Conservation (phyloP, 2,329 filamentous ascomycete species). For the Aspergillus amoenus region DNA sequence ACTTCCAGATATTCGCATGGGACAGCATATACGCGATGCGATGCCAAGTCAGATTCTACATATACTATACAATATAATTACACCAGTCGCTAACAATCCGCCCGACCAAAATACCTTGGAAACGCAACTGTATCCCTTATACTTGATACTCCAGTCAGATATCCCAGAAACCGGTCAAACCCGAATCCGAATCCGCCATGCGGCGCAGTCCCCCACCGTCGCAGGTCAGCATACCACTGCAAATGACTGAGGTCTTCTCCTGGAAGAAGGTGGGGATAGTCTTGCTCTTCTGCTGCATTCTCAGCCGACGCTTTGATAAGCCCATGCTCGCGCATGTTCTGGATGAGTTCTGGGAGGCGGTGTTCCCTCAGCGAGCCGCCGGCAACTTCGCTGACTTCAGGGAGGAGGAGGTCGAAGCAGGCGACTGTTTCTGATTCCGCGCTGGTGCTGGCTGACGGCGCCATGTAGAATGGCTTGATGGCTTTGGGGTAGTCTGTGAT, state of each 20-base stretch:
- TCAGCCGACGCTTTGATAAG: slow-evolving; percentile 46
- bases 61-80: neutral
- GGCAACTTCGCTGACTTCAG: slow-evolving; percentile 80
- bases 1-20: too few relatives aligned
- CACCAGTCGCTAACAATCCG: slow-evolving; percentile 43
- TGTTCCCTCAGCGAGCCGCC: slow-evolving; percentile 90
- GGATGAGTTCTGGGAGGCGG: slow-evolving; percentile 64
- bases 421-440: slow-evolving; percentile 62
- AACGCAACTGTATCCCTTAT: slow-evolving; percentile 85
- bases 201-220: slow-evolving; percentile 85
- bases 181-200: slow-evolving; percentile 90
- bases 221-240: slow-evolving; percentile 85
- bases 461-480: slow-evolving; percentile 93
- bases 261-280: slow-evolving; percentile 38
- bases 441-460: slow-evolving; percentile 45
- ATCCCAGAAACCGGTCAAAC: slow-evolving; percentile 82
- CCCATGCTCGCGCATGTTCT: slow-evolving; percentile 69
- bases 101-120: slow-evolving; percentile 65
- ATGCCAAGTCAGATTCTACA: neutral
- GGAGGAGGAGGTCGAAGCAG: slow-evolving; percentile 87
- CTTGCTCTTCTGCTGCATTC: slow-evolving; percentile 14
- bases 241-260: slow-evolving; percentile 53
- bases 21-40: too few relatives aligned
- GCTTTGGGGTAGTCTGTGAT: slow-evolving; percentile 87
- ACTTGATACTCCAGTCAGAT: slow-evolving; percentile 76